These are phyloP conservation scores for Alternaria incomplexa DNA, from an alignment of 2,329 filamentous ascomycete genomes.

Conservation along the genomic window DNA sequence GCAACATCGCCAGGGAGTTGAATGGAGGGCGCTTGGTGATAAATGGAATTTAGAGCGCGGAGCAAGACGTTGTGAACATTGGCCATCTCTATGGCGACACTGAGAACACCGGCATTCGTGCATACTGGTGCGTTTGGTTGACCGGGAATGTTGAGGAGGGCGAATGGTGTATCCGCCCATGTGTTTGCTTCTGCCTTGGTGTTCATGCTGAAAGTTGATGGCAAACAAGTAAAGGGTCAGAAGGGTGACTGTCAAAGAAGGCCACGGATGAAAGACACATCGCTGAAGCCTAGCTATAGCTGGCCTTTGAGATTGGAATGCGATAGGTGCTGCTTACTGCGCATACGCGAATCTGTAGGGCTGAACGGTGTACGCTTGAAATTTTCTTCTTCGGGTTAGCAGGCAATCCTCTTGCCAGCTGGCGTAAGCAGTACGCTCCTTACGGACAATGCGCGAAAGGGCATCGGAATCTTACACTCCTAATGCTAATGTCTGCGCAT, in stretches of 20 bases:
- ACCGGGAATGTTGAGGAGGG: constrained; percentile 18
- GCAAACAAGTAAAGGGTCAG: not conserved
- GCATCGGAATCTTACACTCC: not conserved
- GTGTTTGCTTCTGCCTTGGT: not conserved
- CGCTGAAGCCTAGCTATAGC: not conserved
- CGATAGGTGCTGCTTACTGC: not conserved
- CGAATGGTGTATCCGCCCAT: constrained; percentile 22
- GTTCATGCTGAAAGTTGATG: not conserved
- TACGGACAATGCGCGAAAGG: not conserved
- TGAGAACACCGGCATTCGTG: constrained; percentile 42
- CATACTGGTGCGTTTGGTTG: constrained; percentile 10
- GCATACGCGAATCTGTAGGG: not conserved
- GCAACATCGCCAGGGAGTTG: constrained; percentile 25
- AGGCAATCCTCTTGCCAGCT: not conserved
- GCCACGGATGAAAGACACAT: not conserved
- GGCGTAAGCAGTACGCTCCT: constrained; percentile 8
- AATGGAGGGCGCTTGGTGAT: constrained; percentile 38
- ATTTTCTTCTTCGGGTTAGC: not conserved
- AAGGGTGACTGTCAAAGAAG: not conserved
- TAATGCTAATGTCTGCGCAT: not conserved
- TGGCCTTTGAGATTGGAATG: not conserved
- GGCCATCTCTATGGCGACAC: constrained; percentile 41
- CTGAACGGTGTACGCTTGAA: not conserved
- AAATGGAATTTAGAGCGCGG: constrained; percentile 47
- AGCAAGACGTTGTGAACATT: constrained; percentile 46